A percentile compares a stretch with the other conserved stretches of the same genome.
Conservation (phyloP, 495 filamentous ascomycete genomes). For the Aspergillus heteromorphus region DNA sequence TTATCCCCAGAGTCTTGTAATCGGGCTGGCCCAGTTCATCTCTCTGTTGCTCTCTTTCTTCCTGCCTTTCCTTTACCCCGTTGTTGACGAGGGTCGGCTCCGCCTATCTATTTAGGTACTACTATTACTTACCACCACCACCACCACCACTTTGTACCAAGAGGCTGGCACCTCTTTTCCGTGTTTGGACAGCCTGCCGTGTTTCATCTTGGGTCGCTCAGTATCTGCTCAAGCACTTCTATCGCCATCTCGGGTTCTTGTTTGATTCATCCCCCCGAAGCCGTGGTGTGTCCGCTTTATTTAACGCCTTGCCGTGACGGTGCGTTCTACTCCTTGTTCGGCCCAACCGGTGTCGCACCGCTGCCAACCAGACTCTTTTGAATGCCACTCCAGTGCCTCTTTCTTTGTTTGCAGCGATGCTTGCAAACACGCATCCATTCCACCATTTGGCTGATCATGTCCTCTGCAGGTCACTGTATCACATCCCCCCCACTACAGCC, state of each 20-base stretch:
- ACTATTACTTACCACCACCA: background rate
- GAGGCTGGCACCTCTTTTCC: slow-evolving; percentile 39
- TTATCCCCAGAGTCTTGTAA: slow-evolving; percentile 31
- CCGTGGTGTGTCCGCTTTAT: slow-evolving; percentile 1
- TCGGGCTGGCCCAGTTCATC: slow-evolving; percentile 40
- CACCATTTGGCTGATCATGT: slow-evolving; percentile 8
- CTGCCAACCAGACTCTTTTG: slow-evolving; percentile 2
- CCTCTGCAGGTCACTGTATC: background rate
- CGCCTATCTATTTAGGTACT: slow-evolving; percentile 8
- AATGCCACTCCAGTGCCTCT: background rate
- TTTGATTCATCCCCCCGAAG: background rate
- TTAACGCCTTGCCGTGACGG: slow-evolving; percentile 12
- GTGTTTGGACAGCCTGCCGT: slow-evolving; percentile 18
- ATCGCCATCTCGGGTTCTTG: slow-evolving; percentile 1
- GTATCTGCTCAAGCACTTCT: slow-evolving; percentile 9
- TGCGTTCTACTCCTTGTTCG: slow-evolving; percentile 8
- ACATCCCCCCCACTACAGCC: background rate
- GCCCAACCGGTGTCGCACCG: background rate
- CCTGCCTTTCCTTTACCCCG: slow-evolving; percentile 22
- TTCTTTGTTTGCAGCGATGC: slow-evolving; percentile 12
- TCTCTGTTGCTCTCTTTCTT: slow-evolving; percentile 31
- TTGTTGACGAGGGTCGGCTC: slow-evolving; percentile 21
- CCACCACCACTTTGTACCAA: slow-evolving; percentile 5
- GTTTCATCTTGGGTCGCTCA: slow-evolving; percentile 19
- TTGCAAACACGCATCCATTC: slow-evolving; percentile 16